phyloP scores from a whole-genome alignment of 805 yeast genomes.

The Candida vartiovaarae region DNA sequence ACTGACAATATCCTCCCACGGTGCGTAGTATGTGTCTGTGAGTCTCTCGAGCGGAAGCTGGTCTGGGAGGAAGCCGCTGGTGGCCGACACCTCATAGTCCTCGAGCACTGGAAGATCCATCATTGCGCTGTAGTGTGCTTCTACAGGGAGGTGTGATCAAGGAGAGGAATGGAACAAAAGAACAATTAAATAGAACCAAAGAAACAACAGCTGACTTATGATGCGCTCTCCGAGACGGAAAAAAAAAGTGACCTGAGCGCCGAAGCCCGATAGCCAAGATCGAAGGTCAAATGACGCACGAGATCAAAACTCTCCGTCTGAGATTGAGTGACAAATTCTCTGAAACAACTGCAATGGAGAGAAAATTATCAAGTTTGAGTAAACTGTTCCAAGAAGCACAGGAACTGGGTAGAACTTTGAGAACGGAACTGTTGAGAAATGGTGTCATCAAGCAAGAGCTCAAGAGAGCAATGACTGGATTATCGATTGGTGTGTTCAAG shows the following conservation, averaged over 20 bases:
- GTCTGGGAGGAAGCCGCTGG: conserved; percentile 75
- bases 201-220: too few species aligned
- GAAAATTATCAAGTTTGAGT: conserved; percentile 1
- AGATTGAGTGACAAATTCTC: conserved; percentile 9
- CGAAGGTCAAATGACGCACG: neutral
- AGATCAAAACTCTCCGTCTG: conserved; percentile 1
- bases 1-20: conserved; percentile 70
- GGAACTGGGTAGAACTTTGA: conserved; percentile 5
- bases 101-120: conserved; percentile 40
- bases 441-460: conserved; percentile 8
- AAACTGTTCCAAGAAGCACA: conserved; percentile 1
- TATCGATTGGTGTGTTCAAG: conserved; percentile 4
- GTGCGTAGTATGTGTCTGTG: conserved; percentile 53
- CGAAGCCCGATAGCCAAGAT: too few species aligned
- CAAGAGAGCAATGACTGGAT: conserved; percentile 4
- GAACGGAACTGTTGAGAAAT: conserved; percentile 8
- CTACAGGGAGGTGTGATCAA: neutral
- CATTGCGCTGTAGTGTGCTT: neutral
- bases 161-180: too few species aligned
- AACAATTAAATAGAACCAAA: too few species aligned
- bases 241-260: too few species aligned
- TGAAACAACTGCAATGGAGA: conserved; percentile 1
- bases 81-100: conserved; percentile 64
- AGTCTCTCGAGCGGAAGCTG: conserved; percentile 53
- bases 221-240: too few species aligned